Conservation (phyloP, 2,329 filamentous ascomycete genomes). For the Aspergillus sp. region DNA sequence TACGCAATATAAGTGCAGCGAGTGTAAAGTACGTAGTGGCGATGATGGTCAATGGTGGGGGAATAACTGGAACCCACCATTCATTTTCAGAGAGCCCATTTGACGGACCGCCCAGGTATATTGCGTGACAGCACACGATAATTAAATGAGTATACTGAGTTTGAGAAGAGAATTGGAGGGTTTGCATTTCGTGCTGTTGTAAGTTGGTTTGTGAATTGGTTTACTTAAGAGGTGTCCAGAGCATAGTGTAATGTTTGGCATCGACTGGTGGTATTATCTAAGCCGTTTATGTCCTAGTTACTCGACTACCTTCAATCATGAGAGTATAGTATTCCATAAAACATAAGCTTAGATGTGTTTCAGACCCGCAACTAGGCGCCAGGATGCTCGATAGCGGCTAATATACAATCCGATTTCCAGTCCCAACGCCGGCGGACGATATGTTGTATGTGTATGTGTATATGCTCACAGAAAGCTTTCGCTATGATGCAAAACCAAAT, state of each 20-base stretch:
- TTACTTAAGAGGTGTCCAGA: too few species aligned
- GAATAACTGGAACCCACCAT: conserved; percentile 39
- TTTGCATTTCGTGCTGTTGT: background rate
- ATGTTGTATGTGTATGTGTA: too few species aligned
- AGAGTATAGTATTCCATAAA: too few species aligned
- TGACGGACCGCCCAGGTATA: conserved; percentile 56
- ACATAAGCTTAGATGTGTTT: too few species aligned
- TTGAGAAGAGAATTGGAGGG: too few species aligned
- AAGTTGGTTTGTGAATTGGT: background rate
- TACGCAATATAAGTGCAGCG: too few species aligned
- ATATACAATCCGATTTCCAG: conserved; percentile 2
- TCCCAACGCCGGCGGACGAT: too few species aligned
- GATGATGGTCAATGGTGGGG: too few species aligned
- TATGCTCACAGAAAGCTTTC: too few species aligned
- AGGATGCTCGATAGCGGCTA: too few species aligned
- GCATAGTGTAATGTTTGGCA: background rate
- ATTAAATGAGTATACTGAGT: conserved; percentile 50
- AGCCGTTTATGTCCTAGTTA: background rate
- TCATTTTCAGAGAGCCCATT: conserved; percentile 50
- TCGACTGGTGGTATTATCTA: background rate
- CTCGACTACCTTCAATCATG: background rate
- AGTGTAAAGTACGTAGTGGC: too few species aligned
- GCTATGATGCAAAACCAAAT: too few species aligned
- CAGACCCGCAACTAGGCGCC: background rate
- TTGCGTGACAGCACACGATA: conserved; percentile 76